Base-by-base conservation (phyloP, 805 yeast genomes). In the Candida ovalis region DNA sequence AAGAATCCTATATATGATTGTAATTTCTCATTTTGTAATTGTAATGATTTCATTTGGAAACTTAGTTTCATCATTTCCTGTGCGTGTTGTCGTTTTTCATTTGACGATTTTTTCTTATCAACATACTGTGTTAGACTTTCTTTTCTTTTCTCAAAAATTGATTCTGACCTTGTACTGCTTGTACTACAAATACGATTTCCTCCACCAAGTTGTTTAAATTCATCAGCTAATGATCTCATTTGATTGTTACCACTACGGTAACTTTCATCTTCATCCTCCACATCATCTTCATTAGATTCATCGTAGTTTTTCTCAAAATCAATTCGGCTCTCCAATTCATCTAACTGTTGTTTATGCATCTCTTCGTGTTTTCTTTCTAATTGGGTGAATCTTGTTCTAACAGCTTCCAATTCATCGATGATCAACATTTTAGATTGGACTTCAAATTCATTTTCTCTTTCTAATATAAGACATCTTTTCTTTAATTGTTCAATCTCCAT, bases 1-100 rank as follows among this genome's bases (percentile, higher is more conserved):
- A 78, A 74, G 52, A 77, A 79, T 9, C 83, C 83, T 59, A 79
- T 79, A 56, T 77, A 79, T 33, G 82, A 76, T 47, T 77, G 67
- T 33, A 79, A 66, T 56, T 79, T 78, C 47, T 79, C 84, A 58
- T 78, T 78, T 57, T 79, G 82, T 46, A 78, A 61, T 52, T 74
- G 72, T 50, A 79, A 62, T 9, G 82, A 76, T 58, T 75, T 78
- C 43, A 78, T 63, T 59, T 78, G 82, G 59, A 79, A 79, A 51
- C 72, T 72, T 54, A 78, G 66, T 55, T 72, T 76, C 59, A 72
- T 74, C 53, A 77, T 68, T 51, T 78, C 82, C 56, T 76, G 79
- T 32, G 71, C 64, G 44, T 66, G 62, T 36, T 55, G 56, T 36
- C 56, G 56, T 30, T 55, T 58, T 22, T 57, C 49, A 15, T 55